Conservation (phyloP, 139 green algal species). For the Picochlorum costavermella region DNA sequence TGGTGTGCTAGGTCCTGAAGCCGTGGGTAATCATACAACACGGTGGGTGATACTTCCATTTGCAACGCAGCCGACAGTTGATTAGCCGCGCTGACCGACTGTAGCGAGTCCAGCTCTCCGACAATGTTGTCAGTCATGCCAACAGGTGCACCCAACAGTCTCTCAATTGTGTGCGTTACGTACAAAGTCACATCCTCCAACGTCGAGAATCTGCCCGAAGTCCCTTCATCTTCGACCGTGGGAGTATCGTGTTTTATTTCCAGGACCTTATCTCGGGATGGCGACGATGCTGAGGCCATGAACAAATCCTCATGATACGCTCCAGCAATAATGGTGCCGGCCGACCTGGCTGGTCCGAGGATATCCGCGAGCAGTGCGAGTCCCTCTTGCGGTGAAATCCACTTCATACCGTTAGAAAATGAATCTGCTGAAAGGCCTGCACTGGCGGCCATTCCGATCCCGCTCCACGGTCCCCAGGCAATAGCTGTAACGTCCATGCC, state of each 20-base stretch:
- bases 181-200: no score
- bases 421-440: conserved; percentile 12
- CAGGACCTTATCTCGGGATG: no score
- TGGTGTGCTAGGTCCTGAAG: background rate
- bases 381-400: background rate
- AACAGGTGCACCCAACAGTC: no score
- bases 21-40: background rate
- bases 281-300: no score
- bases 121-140: background rate
- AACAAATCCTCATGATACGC: no score
- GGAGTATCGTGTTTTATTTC: no score
- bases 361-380: background rate
- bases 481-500: conserved; percentile 5
- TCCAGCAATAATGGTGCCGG: no score
- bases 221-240: no score
- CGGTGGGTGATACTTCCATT: background rate
- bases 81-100: background rate
- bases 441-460: conserved; percentile 65
- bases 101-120: background rate
- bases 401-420: background rate
- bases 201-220: no score
- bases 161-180: no score
- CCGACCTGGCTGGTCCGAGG: no score
- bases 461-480: conserved; percentile 38
- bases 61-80: background rate